Percentiles rank a stretch among this genome's conserved stretches.
These are phyloP conservation scores for Barnettozyma sp. DNA, from an alignment of 805 yeast genomes.

Conservation along the genomic window DNA sequence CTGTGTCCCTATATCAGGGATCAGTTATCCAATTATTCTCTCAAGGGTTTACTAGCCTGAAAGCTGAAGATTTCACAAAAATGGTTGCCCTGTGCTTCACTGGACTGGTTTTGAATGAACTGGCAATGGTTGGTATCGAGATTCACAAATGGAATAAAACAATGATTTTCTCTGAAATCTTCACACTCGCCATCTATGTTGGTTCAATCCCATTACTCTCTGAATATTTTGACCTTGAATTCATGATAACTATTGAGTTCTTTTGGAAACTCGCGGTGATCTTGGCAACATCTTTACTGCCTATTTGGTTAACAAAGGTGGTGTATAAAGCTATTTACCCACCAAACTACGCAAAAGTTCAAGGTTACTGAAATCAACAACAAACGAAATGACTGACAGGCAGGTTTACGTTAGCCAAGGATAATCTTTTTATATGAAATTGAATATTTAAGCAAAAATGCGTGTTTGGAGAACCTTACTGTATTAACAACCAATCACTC, in stretches of 20 bases:
- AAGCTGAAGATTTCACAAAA: constrained; percentile 43
- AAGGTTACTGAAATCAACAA: constrained; percentile 45
- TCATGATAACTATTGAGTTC: constrained; percentile 50
- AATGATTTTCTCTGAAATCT: constrained; percentile 67
- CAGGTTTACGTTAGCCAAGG: too few relatives aligned
- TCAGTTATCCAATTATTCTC: constrained; percentile 73
- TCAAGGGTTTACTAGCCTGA: constrained; percentile 66
- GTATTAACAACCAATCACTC: too few relatives aligned
- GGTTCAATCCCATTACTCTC: constrained; percentile 75
- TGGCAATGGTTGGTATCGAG: constrained; percentile 89
- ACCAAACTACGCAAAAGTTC: constrained; percentile 96
- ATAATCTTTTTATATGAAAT: too few relatives aligned
- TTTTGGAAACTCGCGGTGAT: constrained; percentile 64
- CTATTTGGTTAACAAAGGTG: constrained; percentile 82
- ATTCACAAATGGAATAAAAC: constrained; percentile 84
- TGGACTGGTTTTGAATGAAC: constrained; percentile 73
- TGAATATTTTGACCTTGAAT: constrained; percentile 78
- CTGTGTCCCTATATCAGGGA: constrained; percentile 89
- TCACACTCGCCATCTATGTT: constrained; percentile 60
- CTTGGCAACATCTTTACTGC: constrained; percentile 65
- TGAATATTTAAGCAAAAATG: constrained; percentile 11
- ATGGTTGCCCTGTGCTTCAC: constrained; percentile 88
- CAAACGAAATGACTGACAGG: constrained; percentile 10
- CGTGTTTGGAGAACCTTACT: background rate
- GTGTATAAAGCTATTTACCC: constrained; percentile 75